Evolutionary conservation across 495 filamentous ascomycete genomes (phyloP).

Genomic region (Xylaria nigripes): DNA sequence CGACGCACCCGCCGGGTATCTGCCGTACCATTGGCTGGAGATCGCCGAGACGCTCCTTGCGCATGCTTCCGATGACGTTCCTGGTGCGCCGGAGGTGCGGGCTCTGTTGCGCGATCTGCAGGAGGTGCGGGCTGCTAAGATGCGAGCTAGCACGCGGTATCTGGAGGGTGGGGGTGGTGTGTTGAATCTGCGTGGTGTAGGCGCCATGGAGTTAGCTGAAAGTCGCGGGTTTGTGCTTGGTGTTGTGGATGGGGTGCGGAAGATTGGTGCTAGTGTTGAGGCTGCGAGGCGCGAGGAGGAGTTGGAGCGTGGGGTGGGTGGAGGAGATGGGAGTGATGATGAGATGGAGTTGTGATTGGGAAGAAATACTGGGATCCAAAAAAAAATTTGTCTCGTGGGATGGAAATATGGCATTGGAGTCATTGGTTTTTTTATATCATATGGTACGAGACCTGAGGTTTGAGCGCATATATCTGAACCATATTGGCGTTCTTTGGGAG

Average conservation of each 20-base stretch:
- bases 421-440: too few relatives aligned
- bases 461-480: not conserved
- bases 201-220: constrained; percentile 85
- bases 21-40: constrained; percentile 94
- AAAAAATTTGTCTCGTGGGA: not conserved
- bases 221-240: constrained; percentile 74
- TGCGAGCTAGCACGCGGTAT: constrained; percentile 62
- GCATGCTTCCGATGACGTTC: constrained; percentile 76
- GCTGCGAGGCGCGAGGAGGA: constrained; percentile 48
- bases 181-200: constrained; percentile 71
- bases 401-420: not conserved
- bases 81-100: constrained; percentile 64
- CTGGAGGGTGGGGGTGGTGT: constrained; percentile 61
- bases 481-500: not conserved
- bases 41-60: constrained; percentile 77
- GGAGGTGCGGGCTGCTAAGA: constrained; percentile 84
- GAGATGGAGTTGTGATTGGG: constrained; percentile 37
- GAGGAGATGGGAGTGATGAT: constrained; percentile 40
- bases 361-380: not conserved
- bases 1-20: constrained; percentile 50
- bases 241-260: constrained; percentile 80
- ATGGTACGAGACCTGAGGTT: too few relatives aligned
- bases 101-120: constrained; percentile 71
- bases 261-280: constrained; percentile 51
- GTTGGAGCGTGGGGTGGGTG: constrained; percentile 33